A percentile compares a stretch with the other conserved stretches of the same genome.
These are phyloP conservation scores for grape (Vitis vinifera) DNA, from an alignment of 164 flowering plant species.

Conservation along the genomic window DNA sequence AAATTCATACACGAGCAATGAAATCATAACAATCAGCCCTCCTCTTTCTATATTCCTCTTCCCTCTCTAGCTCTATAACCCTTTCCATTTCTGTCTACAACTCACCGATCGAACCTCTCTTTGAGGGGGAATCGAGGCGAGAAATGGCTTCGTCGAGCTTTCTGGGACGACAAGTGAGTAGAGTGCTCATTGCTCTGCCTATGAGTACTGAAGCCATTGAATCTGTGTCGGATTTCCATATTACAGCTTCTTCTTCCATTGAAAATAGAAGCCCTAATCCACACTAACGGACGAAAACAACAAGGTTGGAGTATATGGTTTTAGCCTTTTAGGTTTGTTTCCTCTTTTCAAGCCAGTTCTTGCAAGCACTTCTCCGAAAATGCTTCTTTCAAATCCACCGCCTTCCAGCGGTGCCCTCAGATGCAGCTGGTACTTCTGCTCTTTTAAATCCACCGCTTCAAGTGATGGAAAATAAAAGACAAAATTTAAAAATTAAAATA, in stretches of 20 bases:
- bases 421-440: not conserved
- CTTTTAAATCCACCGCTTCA: not conserved
- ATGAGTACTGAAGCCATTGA: constrained; percentile 45
- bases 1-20: not conserved
- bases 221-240: constrained; percentile 23
- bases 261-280: not conserved
- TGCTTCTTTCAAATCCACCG: no score
- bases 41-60: no score
- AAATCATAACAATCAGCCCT: not conserved
- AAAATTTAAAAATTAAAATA: no score
- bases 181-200: constrained; percentile 52
- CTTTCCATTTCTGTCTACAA: not conserved
- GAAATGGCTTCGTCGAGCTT: constrained; percentile 61
- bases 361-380: no score
- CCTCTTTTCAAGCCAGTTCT: no score
- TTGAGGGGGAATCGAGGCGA: constrained; percentile 33
- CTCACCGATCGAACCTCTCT: constrained; percentile 31
- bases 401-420: no score
- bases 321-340: no score
- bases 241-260: constrained; percentile 15
- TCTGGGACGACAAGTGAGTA: constrained; percentile 54
- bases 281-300: no score
- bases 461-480: no score
- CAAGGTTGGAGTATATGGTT: no score
- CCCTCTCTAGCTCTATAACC: not conserved